These are phyloP conservation scores for Cyclotella cryptica DNA, from an alignment of 108 stramenopile genomes.

Conservation along the genomic window DNA sequence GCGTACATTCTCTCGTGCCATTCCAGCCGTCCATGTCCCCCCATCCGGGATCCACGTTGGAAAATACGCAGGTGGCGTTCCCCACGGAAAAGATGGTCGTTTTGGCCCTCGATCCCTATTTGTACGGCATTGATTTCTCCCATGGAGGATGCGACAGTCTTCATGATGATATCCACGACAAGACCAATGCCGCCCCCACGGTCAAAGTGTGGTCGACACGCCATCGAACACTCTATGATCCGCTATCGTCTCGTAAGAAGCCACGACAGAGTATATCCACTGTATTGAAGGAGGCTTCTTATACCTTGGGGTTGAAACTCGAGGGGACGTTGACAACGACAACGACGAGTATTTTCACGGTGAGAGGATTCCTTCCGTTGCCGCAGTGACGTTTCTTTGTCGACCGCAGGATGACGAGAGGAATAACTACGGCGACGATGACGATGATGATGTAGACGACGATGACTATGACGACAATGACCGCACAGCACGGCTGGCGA, in stretches of 20 bases:
- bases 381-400: slow-evolving; percentile 15
- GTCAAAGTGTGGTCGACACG: too few species aligned
- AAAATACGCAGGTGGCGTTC: slow-evolving; percentile 37
- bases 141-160: not conserved
- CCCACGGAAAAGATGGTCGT: slow-evolving; percentile 39
- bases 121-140: slow-evolving; percentile 47
- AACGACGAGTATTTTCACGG: too few species aligned
- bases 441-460: not conserved
- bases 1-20: not conserved
- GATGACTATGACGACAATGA: not conserved
- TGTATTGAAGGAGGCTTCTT: too few species aligned
- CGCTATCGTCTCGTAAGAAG: too few species aligned
- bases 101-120: slow-evolving; percentile 37
- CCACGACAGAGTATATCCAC: too few species aligned
- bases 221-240: too few species aligned
- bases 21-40: slow-evolving; percentile 14
- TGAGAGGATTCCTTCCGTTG: not conserved
- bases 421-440: too few species aligned
- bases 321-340: too few species aligned
- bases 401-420: too few species aligned
- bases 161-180: too few species aligned
- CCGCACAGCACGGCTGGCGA: slow-evolving; percentile 33
- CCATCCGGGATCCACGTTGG: slow-evolving; percentile 37
- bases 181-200: too few species aligned
- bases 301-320: too few species aligned